Conservation (phyloP, 2,329 filamentous ascomycete species). For the Phaeomoniella chlamydospora region DNA sequence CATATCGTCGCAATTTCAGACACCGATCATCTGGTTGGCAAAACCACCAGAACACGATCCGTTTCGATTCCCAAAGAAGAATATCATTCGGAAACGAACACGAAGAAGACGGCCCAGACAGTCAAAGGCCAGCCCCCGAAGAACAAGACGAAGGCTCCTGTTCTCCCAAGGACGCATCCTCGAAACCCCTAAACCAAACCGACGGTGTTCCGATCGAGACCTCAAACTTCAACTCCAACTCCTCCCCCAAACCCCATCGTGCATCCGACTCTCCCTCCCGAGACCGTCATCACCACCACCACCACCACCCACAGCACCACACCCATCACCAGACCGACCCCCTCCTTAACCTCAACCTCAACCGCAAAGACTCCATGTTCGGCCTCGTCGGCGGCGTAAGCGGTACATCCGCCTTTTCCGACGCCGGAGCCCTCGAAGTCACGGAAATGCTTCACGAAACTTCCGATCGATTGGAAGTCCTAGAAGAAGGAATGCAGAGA, state of each 20-base stretch:
- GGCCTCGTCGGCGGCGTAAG: neutral
- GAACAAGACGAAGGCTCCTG: too few relatives aligned
- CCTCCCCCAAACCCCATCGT: neutral
- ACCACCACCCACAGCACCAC: neutral
- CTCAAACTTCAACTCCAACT: neutral
- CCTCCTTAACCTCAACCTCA: neutral
- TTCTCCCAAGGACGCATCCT: too few relatives aligned
- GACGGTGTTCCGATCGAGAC: neutral
- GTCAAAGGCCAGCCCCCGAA: neutral
- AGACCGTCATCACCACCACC: neutral
- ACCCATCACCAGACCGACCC: neutral
- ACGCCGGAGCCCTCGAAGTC: neutral
- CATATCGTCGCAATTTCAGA: neutral
- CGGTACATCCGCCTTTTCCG: neutral
- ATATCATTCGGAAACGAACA: too few relatives aligned
- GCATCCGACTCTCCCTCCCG: neutral
- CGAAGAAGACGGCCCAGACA: neutral
- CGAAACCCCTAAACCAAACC: neutral
- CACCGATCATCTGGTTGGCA: neutral
- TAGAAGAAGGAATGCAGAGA: neutral
- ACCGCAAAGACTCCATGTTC: slow-evolving; percentile 1
- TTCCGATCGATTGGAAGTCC: neutral
- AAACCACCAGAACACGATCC: neutral
- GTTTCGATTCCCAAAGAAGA: neutral
- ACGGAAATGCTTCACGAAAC: slow-evolving; percentile 1